Conservation (phyloP, 345 rosid species). For the Combretum micranthum region DNA sequence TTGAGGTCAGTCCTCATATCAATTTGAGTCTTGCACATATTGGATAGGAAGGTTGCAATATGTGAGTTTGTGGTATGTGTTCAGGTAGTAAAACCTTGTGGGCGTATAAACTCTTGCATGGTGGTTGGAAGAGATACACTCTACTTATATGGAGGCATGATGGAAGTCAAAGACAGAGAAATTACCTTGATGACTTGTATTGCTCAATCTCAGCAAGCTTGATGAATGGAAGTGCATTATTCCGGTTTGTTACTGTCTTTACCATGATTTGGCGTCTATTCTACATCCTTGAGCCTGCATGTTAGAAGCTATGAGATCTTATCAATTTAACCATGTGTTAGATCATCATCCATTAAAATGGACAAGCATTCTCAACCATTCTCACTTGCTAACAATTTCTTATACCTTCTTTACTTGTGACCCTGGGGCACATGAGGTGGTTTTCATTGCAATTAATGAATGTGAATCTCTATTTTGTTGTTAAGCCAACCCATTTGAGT, state of each 20-base stretch:
- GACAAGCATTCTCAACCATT: too few relatives aligned
- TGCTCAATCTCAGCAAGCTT: conserved; percentile 96
- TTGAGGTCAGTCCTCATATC: conserved; percentile 53
- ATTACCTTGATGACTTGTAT: conserved; percentile 89
- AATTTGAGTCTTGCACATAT: background rate
- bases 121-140: conserved; percentile 86
- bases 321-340: too few relatives aligned
- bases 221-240: conserved; percentile 98
- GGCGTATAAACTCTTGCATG: conserved; percentile 89
- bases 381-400: too few relatives aligned
- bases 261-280: too few relatives aligned
- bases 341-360: too few relatives aligned
- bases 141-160: conserved; percentile 95
- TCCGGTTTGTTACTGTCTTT: conserved; percentile 54
- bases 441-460: too few relatives aligned
- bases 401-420: too few relatives aligned
- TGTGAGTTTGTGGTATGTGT: conserved; percentile 11
- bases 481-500: too few relatives aligned
- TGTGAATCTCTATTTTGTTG: too few relatives aligned
- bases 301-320: too few relatives aligned
- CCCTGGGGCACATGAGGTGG: too few relatives aligned
- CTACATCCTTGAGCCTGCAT: too few relatives aligned
- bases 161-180: conserved; percentile 89
- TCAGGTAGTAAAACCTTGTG: conserved; percentile 91
- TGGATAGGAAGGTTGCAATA: background rate